Conservation (phyloP, 2,329 filamentous ascomycete genomes). For the Epichloe uncinata region DNA sequence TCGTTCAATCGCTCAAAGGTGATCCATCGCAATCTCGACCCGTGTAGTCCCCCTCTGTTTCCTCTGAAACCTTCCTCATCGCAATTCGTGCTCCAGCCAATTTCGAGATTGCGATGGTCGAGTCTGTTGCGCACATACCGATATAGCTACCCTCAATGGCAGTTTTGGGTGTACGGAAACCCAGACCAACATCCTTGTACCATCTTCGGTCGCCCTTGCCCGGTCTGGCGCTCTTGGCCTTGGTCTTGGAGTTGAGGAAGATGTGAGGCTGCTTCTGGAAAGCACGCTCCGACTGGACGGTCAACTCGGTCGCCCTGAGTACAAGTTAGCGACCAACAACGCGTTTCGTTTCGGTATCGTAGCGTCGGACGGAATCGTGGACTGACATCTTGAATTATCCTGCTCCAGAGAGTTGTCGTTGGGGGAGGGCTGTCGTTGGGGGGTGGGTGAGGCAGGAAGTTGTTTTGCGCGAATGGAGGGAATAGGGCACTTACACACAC, state of each 20-base stretch:
- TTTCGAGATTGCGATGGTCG: conserved; percentile 1
- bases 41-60: background rate
- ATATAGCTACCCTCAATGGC: conserved; percentile 99
- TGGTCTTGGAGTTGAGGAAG: conserved; percentile 96
- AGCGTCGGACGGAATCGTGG: conserved; percentile 4
- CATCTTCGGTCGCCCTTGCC: conserved; percentile 86
- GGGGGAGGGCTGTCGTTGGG: conserved; percentile 26
- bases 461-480: conserved; percentile 24
- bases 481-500: conserved; percentile 27
- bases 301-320: conserved; percentile 94
- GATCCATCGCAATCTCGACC: background rate
- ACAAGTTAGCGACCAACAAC: conserved; percentile 17
- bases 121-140: conserved; percentile 51
- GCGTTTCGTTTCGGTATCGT: background rate
- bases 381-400: conserved; percentile 33
- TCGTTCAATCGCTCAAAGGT: background rate
- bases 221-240: conserved; percentile 69
- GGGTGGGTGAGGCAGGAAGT: conserved; percentile 21
- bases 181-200: conserved; percentile 99
- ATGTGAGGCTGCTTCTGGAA: conserved; percentile 99
- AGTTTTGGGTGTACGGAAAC: conserved; percentile 96
- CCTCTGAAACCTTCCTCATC: background rate
- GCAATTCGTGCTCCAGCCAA: conserved; percentile 6
- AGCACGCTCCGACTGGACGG: conserved; percentile 99
- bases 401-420: conserved; percentile 26